Evolutionary conservation across 352 stramenopile genomes (phyloP).

Genomic region (Aphanomyces cochlioides): DNA sequence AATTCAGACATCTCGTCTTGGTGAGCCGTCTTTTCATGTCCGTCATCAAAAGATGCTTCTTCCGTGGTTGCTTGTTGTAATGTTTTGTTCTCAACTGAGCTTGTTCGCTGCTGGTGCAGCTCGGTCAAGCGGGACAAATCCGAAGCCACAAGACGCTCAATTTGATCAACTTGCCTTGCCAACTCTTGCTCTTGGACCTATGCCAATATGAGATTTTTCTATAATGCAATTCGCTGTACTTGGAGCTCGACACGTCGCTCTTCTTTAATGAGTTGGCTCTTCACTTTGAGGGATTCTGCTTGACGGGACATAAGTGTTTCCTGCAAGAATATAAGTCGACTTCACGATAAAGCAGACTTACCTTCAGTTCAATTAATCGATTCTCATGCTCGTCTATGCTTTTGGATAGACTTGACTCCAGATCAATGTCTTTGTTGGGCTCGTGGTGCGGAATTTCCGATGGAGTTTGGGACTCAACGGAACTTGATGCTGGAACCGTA

Average conservation of each 20-base stretch:
- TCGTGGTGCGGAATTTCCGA: constrained; percentile 3
- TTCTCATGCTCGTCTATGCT: constrained; percentile 28
- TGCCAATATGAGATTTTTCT: background rate
- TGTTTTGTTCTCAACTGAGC: background rate
- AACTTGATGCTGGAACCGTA: too few species aligned
- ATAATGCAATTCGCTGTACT: background rate
- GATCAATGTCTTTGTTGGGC: background rate
- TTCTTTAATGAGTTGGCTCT: constrained; percentile 12
- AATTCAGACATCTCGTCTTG: background rate
- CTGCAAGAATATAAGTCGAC: background rate
- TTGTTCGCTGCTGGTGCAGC: background rate
- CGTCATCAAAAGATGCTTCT: constrained; percentile 5
- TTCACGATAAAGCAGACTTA: background rate
- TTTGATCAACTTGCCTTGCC: constrained; percentile 14
- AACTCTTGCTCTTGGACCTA: constrained; percentile 14
- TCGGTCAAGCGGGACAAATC: background rate
- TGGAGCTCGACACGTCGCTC: constrained; percentile 8
- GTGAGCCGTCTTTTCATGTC: background rate
- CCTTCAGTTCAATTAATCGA: constrained; percentile 3
- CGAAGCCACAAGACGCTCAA: constrained; percentile 14
- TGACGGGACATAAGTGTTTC: constrained; percentile 15
- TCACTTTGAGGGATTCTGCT: constrained; percentile 13
- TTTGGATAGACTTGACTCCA: constrained; percentile 2
- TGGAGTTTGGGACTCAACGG: background rate
- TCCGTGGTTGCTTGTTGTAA: background rate